phyloP scores from a whole-genome alignment of 2,329 filamentous ascomycete genomes.

The Cadophora sp. region DNA sequence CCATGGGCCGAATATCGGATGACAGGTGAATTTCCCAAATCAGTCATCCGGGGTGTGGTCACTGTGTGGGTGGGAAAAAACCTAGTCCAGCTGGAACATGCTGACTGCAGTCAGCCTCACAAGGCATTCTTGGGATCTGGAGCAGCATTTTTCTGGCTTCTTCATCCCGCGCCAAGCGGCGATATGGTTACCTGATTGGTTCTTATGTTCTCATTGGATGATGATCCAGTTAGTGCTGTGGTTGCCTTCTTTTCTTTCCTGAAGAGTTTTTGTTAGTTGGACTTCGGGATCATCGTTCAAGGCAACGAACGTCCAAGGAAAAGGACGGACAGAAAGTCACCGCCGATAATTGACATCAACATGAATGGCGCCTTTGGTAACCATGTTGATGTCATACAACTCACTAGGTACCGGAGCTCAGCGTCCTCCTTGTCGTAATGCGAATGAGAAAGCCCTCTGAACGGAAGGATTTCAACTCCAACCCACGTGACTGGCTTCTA shows the following conservation, averaged over 20 bases:
- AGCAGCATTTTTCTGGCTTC: neutral
- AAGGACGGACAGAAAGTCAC: neutral
- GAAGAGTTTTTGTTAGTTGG: neutral
- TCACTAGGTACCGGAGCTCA: no score
- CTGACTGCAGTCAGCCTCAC: slow-evolving; percentile 26
- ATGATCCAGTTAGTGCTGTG: neutral
- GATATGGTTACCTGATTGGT: slow-evolving; percentile 5
- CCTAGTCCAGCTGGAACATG: slow-evolving; percentile 23
- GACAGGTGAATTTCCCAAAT: slow-evolving; percentile 13
- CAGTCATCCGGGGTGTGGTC: slow-evolving; percentile 18
- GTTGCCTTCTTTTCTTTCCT: slow-evolving; percentile 4
- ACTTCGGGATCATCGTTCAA: neutral
- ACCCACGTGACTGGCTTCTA: no score
- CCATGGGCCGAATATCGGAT: slow-evolving; percentile 9
- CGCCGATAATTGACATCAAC: neutral
- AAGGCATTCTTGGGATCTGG: slow-evolving; percentile 19
- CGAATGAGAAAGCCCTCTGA: no score
- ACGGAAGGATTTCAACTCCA: no score
- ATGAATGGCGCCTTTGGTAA: no score
- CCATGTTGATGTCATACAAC: no score
- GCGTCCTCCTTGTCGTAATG: no score
- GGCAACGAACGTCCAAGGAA: neutral
- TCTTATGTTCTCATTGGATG: neutral
- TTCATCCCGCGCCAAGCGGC: slow-evolving; percentile 12
- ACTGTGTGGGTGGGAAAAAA: neutral